phyloP scores from a whole-genome alignment of 2,329 filamentous ascomycete genomes.

The Claviceps quebecensis region DNA sequence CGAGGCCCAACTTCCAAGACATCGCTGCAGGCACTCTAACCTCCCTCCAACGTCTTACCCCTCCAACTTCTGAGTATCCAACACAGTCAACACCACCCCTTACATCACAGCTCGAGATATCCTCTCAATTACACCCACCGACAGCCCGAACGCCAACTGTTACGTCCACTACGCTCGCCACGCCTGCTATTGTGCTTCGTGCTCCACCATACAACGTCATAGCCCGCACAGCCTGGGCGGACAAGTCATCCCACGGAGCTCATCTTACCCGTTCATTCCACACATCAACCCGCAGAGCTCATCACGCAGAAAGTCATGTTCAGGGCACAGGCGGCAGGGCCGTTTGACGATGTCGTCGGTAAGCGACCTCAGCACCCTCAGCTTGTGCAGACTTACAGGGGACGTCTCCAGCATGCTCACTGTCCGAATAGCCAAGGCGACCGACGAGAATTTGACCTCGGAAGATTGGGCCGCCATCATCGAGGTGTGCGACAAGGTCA shows the following conservation, averaged over 20 bases:
- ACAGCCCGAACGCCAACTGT: background rate
- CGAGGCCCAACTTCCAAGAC: no score
- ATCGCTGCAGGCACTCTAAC: no score
- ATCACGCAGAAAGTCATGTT: slow-evolving; percentile 33
- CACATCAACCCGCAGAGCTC: no score
- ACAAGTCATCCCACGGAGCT: background rate
- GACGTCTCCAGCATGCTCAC: background rate
- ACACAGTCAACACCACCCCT: no score
- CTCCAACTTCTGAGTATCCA: no score
- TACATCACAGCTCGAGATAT: background rate
- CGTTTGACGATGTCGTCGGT: slow-evolving; percentile 48
- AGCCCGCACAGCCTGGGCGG: slow-evolving; percentile 1
- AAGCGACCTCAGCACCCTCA: slow-evolving; percentile 16
- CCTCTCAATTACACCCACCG: background rate
- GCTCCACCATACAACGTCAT: slow-evolving; percentile 6
- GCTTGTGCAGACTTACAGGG: background rate
- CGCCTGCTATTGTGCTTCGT: background rate
- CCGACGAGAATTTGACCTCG: slow-evolving; percentile 91
- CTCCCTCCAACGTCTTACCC: no score
- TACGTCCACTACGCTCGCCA: background rate
- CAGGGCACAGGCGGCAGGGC: slow-evolving; percentile 40
- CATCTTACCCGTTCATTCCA: background rate
- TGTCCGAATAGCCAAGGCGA: slow-evolving; percentile 49
- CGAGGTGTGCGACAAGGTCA: slow-evolving; percentile 48
- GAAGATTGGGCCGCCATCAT: slow-evolving; percentile 57